These are phyloP conservation scores for Eucalyptus curtisii DNA, from an alignment of 345 rosid species.

Conservation along the genomic window DNA sequence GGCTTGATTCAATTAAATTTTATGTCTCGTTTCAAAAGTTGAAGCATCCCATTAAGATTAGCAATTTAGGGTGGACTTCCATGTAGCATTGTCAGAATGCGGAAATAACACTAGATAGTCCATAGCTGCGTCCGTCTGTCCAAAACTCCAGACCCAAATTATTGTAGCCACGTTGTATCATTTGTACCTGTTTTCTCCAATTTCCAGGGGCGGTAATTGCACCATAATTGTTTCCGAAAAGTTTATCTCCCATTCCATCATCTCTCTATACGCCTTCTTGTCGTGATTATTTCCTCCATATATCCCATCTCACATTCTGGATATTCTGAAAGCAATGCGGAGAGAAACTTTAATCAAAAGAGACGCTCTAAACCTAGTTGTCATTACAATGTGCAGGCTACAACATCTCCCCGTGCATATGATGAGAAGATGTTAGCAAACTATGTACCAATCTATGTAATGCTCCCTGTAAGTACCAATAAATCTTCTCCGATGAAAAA, in stretches of 20 bases:
- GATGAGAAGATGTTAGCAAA: conserved; percentile 43
- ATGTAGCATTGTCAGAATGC: not conserved
- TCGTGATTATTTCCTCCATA: not conserved
- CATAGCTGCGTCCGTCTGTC: not conserved
- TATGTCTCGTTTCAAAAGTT: not conserved
- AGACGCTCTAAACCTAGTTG: not conserved
- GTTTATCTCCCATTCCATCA: not conserved
- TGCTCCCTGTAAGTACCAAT: conserved; percentile 69
- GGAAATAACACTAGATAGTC: not conserved
- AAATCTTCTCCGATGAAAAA: not conserved
- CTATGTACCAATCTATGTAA: conserved; percentile 67
- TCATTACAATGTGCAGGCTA: conserved; percentile 16
- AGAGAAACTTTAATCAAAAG: not conserved
- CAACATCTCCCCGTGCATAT: not conserved
- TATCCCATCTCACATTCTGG: not conserved
- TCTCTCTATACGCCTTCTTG: not conserved
- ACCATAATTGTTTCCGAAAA: not conserved
- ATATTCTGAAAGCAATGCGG: not conserved
- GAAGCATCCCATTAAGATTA: not conserved
- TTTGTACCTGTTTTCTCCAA: not conserved
- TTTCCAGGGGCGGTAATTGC: not conserved
- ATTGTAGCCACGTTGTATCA: not conserved
- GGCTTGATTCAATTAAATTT: not conserved
- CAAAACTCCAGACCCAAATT: not conserved
- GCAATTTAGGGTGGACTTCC: not conserved